Percentiles rank a stretch among this genome's conserved stretches.
Conservation (phyloP, 768 basidiomycete genomes). For the Astraeus odoratus region DNA sequence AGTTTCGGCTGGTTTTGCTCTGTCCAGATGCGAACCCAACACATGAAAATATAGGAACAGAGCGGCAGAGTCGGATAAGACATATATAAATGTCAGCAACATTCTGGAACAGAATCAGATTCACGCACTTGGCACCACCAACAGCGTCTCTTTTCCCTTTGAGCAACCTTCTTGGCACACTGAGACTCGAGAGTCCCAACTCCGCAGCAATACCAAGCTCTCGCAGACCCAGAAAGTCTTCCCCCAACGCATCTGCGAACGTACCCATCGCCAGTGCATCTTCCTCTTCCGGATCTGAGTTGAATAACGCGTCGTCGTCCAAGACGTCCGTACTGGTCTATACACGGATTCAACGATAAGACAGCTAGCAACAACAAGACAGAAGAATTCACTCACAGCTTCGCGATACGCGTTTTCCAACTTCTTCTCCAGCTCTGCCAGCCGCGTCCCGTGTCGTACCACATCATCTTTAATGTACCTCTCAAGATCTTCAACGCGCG, state of each 20-base stretch:
- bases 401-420: constrained; percentile 79
- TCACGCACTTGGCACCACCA: constrained; percentile 42
- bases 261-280: constrained; percentile 65
- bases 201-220: constrained; percentile 87
- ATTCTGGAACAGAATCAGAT: not conserved
- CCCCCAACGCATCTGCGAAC: constrained; percentile 81
- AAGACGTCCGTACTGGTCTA: constrained; percentile 36
- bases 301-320: constrained; percentile 48
- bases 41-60: not conserved
- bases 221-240: constrained; percentile 87
- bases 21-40: constrained; percentile 24
- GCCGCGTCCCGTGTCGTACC: constrained; percentile 67
- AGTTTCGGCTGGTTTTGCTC: constrained; percentile 63
- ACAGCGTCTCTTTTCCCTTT: constrained; percentile 48
- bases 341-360: not conserved
- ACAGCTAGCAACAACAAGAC: not conserved
- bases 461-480: constrained; percentile 87
- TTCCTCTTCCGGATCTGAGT: constrained; percentile 55
- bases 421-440: constrained; percentile 81
- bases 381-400: constrained; percentile 42
- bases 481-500: constrained; percentile 73
- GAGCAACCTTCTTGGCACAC: constrained; percentile 72
- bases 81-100: too few species aligned
- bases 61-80: not conserved
- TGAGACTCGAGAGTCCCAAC: constrained; percentile 69